Conservation (phyloP, 768 basidiomycete species). For the Rhizopogon vulgaris region DNA sequence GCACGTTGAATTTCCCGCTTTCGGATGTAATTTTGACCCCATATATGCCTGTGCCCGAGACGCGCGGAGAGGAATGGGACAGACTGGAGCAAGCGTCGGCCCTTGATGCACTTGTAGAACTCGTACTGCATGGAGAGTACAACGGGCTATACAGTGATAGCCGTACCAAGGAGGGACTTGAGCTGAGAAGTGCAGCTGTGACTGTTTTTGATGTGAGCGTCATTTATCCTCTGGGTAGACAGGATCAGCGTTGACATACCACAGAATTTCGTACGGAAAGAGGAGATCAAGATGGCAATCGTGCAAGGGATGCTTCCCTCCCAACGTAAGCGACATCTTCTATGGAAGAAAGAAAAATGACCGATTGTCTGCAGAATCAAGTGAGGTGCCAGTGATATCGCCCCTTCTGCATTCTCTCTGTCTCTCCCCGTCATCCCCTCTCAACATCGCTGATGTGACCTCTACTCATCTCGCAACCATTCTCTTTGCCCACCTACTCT, state of each 20-base stretch:
- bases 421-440: constrained; percentile 52
- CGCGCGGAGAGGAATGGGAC: constrained; percentile 92
- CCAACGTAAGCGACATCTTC: constrained; percentile 31
- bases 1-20: constrained; percentile 52
- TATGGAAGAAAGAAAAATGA: not conserved
- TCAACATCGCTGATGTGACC: constrained; percentile 50
- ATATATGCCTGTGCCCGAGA: constrained; percentile 71
- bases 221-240: not conserved
- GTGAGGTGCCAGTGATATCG: constrained; percentile 44
- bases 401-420: constrained; percentile 68
- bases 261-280: constrained; percentile 73
- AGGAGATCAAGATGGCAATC: constrained; percentile 64
- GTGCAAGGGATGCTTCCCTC: constrained; percentile 67
- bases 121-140: constrained; percentile 85
- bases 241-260: not conserved
- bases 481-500: constrained; percentile 75
- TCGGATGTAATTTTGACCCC: constrained; percentile 63
- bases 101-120: constrained; percentile 75
- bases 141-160: constrained; percentile 57
- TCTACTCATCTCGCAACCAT: constrained; percentile 71
- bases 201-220: constrained; percentile 75
- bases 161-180: constrained; percentile 59
- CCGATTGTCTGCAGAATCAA: constrained; percentile 10
- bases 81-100: constrained; percentile 75
- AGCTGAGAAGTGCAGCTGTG: constrained; percentile 71